These are phyloP conservation scores for Nyctanthes arbortristis DNA, from an alignment of 257 asterid species.

Conservation along the genomic window DNA sequence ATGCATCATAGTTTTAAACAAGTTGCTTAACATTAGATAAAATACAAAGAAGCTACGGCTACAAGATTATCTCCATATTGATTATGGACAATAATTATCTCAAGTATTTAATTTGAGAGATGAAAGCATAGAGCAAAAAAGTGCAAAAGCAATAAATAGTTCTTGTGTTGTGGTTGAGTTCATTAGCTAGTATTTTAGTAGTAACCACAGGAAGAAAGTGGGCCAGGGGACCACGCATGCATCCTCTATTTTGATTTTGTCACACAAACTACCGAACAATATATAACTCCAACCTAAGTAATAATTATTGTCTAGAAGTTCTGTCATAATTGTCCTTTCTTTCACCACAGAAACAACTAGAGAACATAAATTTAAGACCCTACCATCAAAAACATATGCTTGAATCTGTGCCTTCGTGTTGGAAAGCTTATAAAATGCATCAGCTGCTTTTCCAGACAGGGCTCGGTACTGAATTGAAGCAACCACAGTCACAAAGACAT, in stretches of 20 bases:
- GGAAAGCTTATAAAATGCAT: constrained; percentile 20
- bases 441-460: constrained; percentile 19
- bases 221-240: background rate
- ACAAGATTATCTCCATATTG: background rate
- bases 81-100: background rate
- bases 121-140: background rate
- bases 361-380: background rate
- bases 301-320: background rate
- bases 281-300: background rate
- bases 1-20: background rate
- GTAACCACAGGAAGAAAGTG: background rate
- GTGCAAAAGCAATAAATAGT: background rate
- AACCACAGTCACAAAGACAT: constrained; percentile 24
- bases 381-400: constrained; percentile 27
- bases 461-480: constrained; percentile 26
- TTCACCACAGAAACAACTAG: background rate
- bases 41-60: background rate
- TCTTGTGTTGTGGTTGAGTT: background rate
- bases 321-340: background rate
- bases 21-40: no score
- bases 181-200: background rate
- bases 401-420: constrained; percentile 22
- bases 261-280: background rate
- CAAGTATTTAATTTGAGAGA: background rate
- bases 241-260: background rate